phyloP scores from a whole-genome alignment of 108 stramenopile genomes.

The Nannochloropsis granulata region DNA sequence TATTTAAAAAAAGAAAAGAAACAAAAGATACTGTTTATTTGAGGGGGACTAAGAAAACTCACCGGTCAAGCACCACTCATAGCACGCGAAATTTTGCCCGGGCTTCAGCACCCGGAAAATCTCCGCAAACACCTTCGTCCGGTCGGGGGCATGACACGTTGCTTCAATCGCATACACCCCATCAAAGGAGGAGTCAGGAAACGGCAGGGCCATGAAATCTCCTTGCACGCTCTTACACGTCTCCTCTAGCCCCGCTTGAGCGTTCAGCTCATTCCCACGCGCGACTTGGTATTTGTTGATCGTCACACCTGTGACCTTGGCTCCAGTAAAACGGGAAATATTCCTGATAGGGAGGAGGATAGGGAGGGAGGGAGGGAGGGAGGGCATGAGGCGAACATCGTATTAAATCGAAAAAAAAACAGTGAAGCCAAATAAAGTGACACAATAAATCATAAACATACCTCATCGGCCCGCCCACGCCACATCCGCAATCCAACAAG shows the following conservation, averaged over 20 bases:
- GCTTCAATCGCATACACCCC: conserved; percentile 82
- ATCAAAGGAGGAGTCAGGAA: conserved; percentile 54
- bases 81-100: conserved; percentile 57
- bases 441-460: not conserved
- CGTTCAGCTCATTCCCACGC: conserved; percentile 64
- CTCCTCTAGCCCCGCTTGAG: conserved; percentile 10
- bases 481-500: conserved; percentile 40
- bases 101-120: conserved; percentile 65
- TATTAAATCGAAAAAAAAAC: too few relatives aligned
- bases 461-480: conserved; percentile 37
- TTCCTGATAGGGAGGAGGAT: conserved; percentile 5
- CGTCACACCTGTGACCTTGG: conserved; percentile 54
- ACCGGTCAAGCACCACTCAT: conserved; percentile 74
- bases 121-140: conserved; percentile 54
- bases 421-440: too few relatives aligned
- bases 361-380: too few relatives aligned
- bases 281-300: conserved; percentile 61
- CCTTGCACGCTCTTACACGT: conserved; percentile 43
- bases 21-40: too few relatives aligned
- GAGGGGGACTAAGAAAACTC: not conserved
- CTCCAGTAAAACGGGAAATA: conserved; percentile 37
- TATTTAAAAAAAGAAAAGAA: too few relatives aligned
- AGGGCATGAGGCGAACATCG: too few relatives aligned
- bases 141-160: conserved; percentile 77
- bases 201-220: conserved; percentile 73